Evolutionary conservation across 2,329 filamentous ascomycete genomes (phyloP), one percentile per base, ranked within the genome.

Genomic region (Alternaria ventricosa): DNA sequence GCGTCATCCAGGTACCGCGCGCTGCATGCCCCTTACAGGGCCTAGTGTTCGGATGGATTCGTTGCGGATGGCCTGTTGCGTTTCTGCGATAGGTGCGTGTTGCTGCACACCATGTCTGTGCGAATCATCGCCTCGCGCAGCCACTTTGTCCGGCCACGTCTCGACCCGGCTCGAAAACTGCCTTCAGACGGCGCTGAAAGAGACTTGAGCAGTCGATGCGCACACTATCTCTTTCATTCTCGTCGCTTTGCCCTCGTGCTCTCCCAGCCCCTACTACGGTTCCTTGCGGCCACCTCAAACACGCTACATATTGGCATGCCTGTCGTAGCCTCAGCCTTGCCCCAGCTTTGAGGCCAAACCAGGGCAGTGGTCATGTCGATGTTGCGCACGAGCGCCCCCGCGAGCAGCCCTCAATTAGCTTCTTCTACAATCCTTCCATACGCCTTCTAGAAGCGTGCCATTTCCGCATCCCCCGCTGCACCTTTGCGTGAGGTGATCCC

Each of bases 361-460:
- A 64, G 68, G 72, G 64, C 67, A 57, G 50, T 66, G 69, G 70
- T 69, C 69, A 61, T 70, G 60, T 70, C 70, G 70, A 69, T 67
- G 69, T 63, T 60, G 68, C 59, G 74, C 75, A 75, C 72, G 73
- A 72, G 70, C 74, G 65, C 64, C 58, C 58, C 63, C 70, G 72
- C 69, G 76, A 69, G 64, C 73, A 66, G 47, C 63, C 68, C 73
- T 59, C 64, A 63, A 75, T 77, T 78, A 77, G 75, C 72, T 76
- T 60, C 62, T 65, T 67, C 65, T 53, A 65, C 53, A 41, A 53
- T 36, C 72, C 76, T 79, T 78, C 77, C 60, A 77, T 71, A 68
- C 61, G 57, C 61, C 72, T 79, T 79, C 76, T 68, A 78, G 76
- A 78, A 78, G 69, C 72, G 70, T 72, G 73, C 73, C 72, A 68